Base-by-base conservation (phyloP, 768 basidiomycete species). In the Lanmaoa rubissima region DNA sequence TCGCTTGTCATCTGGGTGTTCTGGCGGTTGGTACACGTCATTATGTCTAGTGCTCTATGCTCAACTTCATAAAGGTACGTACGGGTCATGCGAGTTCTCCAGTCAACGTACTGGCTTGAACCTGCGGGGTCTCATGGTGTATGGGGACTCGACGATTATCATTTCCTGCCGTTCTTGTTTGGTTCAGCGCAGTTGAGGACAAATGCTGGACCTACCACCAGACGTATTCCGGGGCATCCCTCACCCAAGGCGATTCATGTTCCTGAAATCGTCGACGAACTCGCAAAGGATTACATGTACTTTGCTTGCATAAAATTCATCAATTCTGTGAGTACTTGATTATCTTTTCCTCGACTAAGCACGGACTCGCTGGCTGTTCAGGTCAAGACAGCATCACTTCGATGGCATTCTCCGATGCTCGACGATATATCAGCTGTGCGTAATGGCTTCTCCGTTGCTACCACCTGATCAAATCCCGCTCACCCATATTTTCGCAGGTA, bases 401-500 rank as follows among this genome's bases (percentile, higher is more conserved):
- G 94, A 50, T 99, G 96, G 96, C 96, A 99, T 74, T 97, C 94
- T 0, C 96, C 96, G 1, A 98, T 99, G 96, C 82, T 99, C 8
- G 93, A 98, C 70, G 96, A 98, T 67, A 98, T 98, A 53, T 95
- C 94, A 1, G 93, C 88, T 0, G 94, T 74, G 58, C 41, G 78
- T 65, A 19, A 16, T 26, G 31, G 8, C 2, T 26, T 9, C 16
- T 48, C 16, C 38, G 21, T 5, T 9, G 4, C 24, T 26, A 32
- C 39, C 4, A 28, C 13, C 34, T 43, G 39, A 24, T 42, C 43
- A 10, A 34, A 19, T 24, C 8, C 17, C 28, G 2, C 6, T 36
- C 32, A 8, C 10, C 9, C 31, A 3, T 5, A 4, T 40, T n/a
- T 3, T 8, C 53, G 24, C 43, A 78, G 87, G 87, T 92, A 4